These are phyloP conservation scores for Conidiobolus incongruus DNA, from an alignment of 371 early-diverging fungal genomes.

Conservation along the genomic window DNA sequence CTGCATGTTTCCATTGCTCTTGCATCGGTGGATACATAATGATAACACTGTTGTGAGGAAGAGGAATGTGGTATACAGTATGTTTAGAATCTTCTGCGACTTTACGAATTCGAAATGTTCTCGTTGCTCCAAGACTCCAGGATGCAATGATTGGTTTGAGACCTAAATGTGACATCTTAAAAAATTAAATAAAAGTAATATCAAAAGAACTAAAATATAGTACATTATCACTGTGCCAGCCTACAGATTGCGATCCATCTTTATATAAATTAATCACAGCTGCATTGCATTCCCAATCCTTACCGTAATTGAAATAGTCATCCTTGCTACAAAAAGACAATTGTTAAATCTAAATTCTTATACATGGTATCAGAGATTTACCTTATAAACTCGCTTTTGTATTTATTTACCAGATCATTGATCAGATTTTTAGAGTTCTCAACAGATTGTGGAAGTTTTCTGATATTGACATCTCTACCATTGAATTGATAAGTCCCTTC, in stretches of 20 bases:
- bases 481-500: too few species aligned
- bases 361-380: too few species aligned
- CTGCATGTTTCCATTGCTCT: conserved; percentile 2
- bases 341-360: too few species aligned
- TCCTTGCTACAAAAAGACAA: too few species aligned
- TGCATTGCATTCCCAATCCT: conserved; percentile 1
- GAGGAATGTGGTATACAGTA: conserved; percentile 18
- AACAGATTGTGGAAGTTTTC: too few species aligned
- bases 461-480: too few species aligned
- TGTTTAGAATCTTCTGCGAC: conserved; percentile 10
- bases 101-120: conserved; percentile 25
- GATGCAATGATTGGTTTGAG: conserved; percentile 30
- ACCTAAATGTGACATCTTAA: conserved; percentile 27
- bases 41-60: conserved; percentile 31
- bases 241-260: conserved; percentile 11
- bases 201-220: too few species aligned
- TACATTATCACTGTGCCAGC: conserved; percentile 20
- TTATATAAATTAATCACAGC: conserved; percentile 1
- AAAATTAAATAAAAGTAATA: too few species aligned
- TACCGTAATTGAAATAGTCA: too few species aligned
- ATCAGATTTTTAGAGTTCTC: too few species aligned
- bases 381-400: too few species aligned
- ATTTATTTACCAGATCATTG: too few species aligned
- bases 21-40: conserved; percentile 32
- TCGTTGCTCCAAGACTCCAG: conserved; percentile 24